Conservation (phyloP, 164 flowering plant species). For the Nymphaea thermarum region DNA sequence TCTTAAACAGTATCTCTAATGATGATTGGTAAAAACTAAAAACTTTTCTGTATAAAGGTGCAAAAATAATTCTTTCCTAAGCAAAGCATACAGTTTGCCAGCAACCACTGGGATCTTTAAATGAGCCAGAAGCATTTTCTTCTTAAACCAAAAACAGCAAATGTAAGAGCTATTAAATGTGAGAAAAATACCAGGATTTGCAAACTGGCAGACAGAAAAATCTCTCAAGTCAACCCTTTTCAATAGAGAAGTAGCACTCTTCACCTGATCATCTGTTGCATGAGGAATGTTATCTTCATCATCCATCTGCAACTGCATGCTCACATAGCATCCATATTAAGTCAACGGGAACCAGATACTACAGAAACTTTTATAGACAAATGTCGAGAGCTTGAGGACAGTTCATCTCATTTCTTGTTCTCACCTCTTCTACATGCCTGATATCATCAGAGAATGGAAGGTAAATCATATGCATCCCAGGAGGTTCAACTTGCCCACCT, state of each 20-base stretch:
- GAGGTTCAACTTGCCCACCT: constrained; percentile 94
- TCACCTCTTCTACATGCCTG: constrained; percentile 79
- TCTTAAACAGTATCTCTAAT: too few relatives aligned
- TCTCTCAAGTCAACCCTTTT: constrained; percentile 74
- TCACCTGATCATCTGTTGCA: constrained; percentile 71
- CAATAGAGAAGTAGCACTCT: constrained; percentile 53
- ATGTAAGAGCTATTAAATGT: neutral
- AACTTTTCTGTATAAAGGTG: neutral
- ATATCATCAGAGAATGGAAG: constrained; percentile 94
- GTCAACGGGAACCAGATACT: neutral
- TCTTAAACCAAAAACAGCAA: too few relatives aligned
- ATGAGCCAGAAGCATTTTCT: neutral
- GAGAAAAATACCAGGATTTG: constrained; percentile 63
- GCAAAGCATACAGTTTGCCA: neutral
- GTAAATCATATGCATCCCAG: constrained; percentile 97
- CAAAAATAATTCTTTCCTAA: neutral
- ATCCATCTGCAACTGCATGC: constrained; percentile 45
- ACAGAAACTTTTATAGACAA: neutral
- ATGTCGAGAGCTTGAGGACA: neutral
- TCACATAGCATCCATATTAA: neutral
- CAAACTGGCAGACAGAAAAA: constrained; percentile 87
- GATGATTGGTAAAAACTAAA: too few relatives aligned
- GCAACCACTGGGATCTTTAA: neutral
- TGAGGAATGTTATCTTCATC: constrained; percentile 24
- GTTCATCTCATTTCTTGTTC: neutral